phyloP scores from a whole-genome alignment of 1,284 basidiomycete genomes.

The Psilocybe mexicana region DNA sequence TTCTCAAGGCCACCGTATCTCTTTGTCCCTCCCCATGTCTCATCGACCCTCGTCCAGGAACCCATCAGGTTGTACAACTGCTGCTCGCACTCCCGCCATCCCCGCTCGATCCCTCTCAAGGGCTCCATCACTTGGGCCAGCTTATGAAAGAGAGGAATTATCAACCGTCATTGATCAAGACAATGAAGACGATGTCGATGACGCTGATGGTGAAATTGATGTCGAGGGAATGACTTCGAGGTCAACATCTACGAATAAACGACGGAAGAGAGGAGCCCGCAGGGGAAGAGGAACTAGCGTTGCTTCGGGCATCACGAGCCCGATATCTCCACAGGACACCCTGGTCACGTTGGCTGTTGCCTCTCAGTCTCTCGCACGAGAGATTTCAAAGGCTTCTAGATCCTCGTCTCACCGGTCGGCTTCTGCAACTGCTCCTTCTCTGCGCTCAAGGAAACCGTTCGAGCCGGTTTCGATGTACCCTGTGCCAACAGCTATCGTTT shows the following conservation, averaged over 20 bases:
- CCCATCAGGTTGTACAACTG: constrained; percentile 43
- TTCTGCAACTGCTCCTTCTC: constrained; percentile 30
- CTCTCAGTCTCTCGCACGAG: constrained; percentile 80
- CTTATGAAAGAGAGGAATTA: constrained; percentile 48
- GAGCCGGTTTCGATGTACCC: constrained; percentile 45
- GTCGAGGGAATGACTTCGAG: constrained; percentile 42
- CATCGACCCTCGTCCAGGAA: constrained; percentile 67
- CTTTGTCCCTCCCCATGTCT: constrained; percentile 61
- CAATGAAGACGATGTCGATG: constrained; percentile 41
- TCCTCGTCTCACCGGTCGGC: constrained; percentile 34
- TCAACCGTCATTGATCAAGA: constrained; percentile 58
- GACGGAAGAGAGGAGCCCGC: constrained; percentile 77
- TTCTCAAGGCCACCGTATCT: constrained; percentile 61
- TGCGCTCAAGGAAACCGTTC: constrained; percentile 25
- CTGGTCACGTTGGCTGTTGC: constrained; percentile 75
- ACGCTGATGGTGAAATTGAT: constrained; percentile 15
- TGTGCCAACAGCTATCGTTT: constrained; percentile 39
- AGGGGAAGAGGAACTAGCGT: constrained; percentile 58
- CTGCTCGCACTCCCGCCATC: constrained; percentile 49
- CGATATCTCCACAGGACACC: constrained; percentile 46
- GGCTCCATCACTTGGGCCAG: constrained; percentile 57
- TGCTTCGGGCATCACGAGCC: constrained; percentile 21
- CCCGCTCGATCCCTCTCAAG: constrained; percentile 59
- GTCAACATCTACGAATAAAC: constrained; percentile 67
- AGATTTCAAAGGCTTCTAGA: constrained; percentile 67